These are phyloP conservation scores for Diaporthe vexans DNA, from an alignment of 2,329 filamentous ascomycete species.

Conservation along the genomic window DNA sequence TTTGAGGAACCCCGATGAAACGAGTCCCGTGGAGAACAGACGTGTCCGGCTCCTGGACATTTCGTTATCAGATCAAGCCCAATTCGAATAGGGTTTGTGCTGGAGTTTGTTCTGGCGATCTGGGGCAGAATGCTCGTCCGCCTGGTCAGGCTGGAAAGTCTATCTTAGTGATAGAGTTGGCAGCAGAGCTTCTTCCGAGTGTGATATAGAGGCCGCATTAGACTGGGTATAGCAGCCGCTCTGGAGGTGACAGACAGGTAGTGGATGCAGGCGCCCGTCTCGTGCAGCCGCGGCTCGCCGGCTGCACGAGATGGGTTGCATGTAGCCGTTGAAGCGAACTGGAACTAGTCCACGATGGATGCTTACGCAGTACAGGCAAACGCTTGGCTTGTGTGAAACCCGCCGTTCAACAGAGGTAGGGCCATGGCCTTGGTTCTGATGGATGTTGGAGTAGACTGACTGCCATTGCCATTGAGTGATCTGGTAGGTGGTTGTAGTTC, in stretches of 20 bases:
- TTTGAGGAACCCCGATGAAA: conserved; percentile 4
- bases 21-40: not conserved
- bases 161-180: not conserved
- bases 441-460: not conserved
- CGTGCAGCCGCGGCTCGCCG: conserved; percentile 2
- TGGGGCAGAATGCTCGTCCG: not conserved
- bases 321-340: not conserved
- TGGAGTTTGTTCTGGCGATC: not conserved
- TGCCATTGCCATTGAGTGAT: not conserved
- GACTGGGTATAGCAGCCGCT: not conserved
- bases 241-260: not conserved
- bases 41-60: not conserved
- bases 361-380: not conserved
- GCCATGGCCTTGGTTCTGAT: not conserved
- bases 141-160: not conserved
- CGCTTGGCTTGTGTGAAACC: not conserved
- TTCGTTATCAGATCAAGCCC: conserved; percentile 12
- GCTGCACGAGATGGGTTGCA: conserved; percentile 5
- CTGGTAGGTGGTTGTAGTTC: not conserved
- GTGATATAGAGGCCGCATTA: not conserved
- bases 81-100: not conserved
- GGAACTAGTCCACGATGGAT: not conserved
- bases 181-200: not conserved
- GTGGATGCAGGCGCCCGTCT: conserved; percentile 14
- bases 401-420: not conserved